Conservation (phyloP, 257 asterid genomes). For the Cordia subcordata region DNA sequence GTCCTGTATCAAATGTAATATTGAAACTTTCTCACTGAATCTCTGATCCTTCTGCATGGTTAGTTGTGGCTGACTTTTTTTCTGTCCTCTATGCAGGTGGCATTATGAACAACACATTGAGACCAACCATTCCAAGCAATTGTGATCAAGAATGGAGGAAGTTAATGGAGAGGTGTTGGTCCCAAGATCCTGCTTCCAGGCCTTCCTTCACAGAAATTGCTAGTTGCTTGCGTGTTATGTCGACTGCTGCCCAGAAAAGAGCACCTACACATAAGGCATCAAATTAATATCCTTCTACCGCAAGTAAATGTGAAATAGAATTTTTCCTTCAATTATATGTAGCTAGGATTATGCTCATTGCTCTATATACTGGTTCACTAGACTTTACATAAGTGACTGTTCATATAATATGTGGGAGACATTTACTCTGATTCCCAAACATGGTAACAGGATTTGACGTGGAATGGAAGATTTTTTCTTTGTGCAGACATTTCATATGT, state of each 20-base stretch:
- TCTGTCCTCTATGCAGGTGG: slow-evolving; percentile 52
- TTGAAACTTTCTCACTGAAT: background rate
- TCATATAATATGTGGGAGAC: too few relatives aligned
- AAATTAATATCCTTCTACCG: background rate
- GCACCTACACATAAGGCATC: slow-evolving; percentile 29
- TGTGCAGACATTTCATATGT: too few relatives aligned
- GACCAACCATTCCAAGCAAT: slow-evolving; percentile 81
- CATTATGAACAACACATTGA: slow-evolving; percentile 78
- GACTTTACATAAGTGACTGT: background rate
- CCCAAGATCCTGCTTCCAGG: slow-evolving; percentile 74
- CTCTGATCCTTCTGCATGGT: background rate
- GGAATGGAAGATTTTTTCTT: too few relatives aligned
- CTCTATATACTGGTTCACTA: background rate
- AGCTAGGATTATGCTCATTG: background rate
- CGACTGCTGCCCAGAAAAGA: slow-evolving; percentile 46
- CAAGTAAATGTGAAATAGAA: background rate
- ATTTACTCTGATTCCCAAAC: too few relatives aligned
- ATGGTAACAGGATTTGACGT: too few relatives aligned
- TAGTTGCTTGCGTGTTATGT: slow-evolving; percentile 65
- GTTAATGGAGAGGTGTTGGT: slow-evolving; percentile 91
- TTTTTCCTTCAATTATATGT: background rate
- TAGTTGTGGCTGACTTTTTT: background rate
- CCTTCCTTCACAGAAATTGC: slow-evolving; percentile 85
- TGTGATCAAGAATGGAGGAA: slow-evolving; percentile 84
- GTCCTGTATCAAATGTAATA: too few relatives aligned